Evolutionary conservation across 192 early-diverging fungal genomes (phyloP).

Genomic region (Coemansia sp.): DNA sequence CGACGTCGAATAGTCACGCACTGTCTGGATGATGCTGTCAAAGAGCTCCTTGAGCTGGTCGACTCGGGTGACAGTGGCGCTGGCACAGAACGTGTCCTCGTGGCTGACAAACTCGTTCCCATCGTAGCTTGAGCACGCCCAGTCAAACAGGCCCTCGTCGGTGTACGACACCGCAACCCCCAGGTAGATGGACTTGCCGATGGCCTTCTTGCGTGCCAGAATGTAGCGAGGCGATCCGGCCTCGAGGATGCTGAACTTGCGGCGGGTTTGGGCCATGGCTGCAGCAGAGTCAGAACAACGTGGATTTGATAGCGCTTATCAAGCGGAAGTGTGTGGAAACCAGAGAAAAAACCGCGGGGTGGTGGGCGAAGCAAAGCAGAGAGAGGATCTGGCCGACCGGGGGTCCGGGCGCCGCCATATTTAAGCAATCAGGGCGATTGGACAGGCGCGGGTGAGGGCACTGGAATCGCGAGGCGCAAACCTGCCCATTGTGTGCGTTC

Average conservation of each 20-base stretch:
- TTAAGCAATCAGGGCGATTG: constrained; percentile 3
- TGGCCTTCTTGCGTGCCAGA: constrained; percentile 48
- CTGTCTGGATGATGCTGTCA: constrained; percentile 51
- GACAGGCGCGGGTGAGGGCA: neutral
- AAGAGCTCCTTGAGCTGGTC: constrained; percentile 50
- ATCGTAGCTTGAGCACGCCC: constrained; percentile 67
- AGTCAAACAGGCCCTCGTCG: constrained; percentile 39
- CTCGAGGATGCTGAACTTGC: constrained; percentile 52
- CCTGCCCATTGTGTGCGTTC: neutral
- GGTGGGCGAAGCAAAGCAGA: neutral
- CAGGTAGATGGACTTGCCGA: constrained; percentile 45
- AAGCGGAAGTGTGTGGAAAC: neutral
- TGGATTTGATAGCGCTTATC: neutral
- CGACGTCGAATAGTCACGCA: constrained; percentile 53
- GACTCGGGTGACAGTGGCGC: constrained; percentile 6
- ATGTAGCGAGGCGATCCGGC: constrained; percentile 47
- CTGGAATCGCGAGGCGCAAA: neutral
- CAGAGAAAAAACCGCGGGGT: neutral
- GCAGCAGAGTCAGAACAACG: too few relatives aligned
- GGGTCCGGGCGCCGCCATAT: constrained; percentile 1
- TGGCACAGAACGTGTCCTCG: constrained; percentile 42
- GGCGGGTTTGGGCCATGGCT: constrained; percentile 23
- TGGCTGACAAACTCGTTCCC: constrained; percentile 63
- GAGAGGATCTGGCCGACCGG: neutral
- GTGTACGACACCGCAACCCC: constrained; percentile 42